These are phyloP conservation scores for Metschnikowia hibisci DNA, from an alignment of 805 yeast species.

Conservation along the genomic window DNA sequence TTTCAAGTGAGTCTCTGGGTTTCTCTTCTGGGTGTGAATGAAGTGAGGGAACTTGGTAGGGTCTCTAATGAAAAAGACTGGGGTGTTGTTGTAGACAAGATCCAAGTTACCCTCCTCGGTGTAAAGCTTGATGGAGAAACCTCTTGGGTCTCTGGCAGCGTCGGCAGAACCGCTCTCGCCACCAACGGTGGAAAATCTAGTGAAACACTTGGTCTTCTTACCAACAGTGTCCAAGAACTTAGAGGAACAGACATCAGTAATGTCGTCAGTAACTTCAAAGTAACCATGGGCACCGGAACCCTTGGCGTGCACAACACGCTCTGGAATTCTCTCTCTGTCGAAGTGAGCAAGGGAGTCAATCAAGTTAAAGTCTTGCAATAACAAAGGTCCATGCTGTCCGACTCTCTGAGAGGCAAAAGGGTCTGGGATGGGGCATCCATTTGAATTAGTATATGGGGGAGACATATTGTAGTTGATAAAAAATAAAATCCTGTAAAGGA, in stretches of 20 bases:
- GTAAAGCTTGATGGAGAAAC: slow-evolving; percentile 74
- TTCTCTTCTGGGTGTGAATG: slow-evolving; percentile 85
- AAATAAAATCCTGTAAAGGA: background rate
- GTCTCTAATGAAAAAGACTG: slow-evolving; percentile 80
- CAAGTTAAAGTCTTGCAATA: slow-evolving; percentile 77
- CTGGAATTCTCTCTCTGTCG: slow-evolving; percentile 87
- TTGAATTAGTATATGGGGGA: slow-evolving; percentile 66
- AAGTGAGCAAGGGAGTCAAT: slow-evolving; percentile 82
- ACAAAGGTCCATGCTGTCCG: slow-evolving; percentile 72
- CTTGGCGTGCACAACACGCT: slow-evolving; percentile 90
- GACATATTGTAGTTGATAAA: slow-evolving; percentile 29
- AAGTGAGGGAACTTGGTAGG: slow-evolving; percentile 84
- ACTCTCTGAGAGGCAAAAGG: slow-evolving; percentile 75
- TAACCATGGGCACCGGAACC: slow-evolving; percentile 90
- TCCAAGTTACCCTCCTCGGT: slow-evolving; percentile 84
- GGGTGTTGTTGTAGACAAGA: slow-evolving; percentile 83
- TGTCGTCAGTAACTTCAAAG: slow-evolving; percentile 74
- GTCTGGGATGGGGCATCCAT: slow-evolving; percentile 73
- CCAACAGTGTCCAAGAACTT: slow-evolving; percentile 28
- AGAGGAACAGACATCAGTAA: slow-evolving; percentile 25
- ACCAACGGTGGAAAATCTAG: slow-evolving; percentile 84
- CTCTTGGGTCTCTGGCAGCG: slow-evolving; percentile 85
- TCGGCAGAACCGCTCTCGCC: slow-evolving; percentile 82
- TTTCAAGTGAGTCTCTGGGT: slow-evolving; percentile 73
- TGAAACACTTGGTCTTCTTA: slow-evolving; percentile 40